A percentile compares a stretch with the other conserved stretches of the same genome.
These are phyloP conservation scores for Pittosporum tobira DNA, from an alignment of 129 eudicot genomes.

Conservation along the genomic window DNA sequence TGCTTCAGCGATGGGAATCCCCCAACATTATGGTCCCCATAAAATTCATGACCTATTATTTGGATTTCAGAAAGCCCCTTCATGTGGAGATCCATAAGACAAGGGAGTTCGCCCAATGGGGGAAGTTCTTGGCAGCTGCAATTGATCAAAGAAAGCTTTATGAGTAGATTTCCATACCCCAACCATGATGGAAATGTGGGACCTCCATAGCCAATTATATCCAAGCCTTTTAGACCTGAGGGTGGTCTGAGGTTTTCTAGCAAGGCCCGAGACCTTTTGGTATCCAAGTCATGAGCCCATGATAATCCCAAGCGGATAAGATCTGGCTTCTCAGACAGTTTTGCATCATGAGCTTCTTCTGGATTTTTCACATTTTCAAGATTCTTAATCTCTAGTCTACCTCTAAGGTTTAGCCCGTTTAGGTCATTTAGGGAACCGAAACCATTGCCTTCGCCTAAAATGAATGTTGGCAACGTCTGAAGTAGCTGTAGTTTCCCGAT, in stretches of 20 bases:
- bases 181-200: neutral
- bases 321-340: neutral
- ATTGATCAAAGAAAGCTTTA: neutral
- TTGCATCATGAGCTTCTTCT: neutral
- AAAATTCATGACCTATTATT: neutral
- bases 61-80: neutral
- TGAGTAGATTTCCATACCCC: neutral
- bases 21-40: neutral
- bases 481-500: conserved; percentile 6
- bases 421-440: neutral
- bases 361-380: conserved; percentile 1
- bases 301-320: neutral
- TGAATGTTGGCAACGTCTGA: conserved; percentile 1
- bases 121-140: neutral
- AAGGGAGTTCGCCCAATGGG: neutral
- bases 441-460: neutral
- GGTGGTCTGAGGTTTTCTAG: neutral
- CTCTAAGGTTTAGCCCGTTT: neutral
- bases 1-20: neutral
- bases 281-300: neutral
- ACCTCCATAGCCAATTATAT: neutral
- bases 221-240: neutral
- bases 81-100: neutral
- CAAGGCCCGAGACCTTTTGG: neutral
- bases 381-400: conserved; percentile 2